Conservation (phyloP, 106 monocot genomes). For the Ottelia alismoides region DNA sequence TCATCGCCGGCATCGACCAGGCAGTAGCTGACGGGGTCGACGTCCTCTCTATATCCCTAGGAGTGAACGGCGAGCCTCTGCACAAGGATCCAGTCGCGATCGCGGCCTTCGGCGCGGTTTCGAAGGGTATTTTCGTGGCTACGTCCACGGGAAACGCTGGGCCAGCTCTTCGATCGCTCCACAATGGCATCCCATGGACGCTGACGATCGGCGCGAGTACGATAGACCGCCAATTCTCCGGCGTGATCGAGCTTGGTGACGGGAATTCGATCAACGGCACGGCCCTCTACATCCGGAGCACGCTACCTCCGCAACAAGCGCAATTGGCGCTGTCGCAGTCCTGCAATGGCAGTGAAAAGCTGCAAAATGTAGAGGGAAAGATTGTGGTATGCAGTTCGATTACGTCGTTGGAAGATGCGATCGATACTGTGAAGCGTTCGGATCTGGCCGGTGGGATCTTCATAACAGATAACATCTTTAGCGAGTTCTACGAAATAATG, state of each 20-base stretch:
- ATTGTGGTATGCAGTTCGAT: too few relatives aligned
- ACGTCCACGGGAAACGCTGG: constrained; percentile 59
- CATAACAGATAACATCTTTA: constrained; percentile 13
- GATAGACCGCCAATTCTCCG: constrained; percentile 42
- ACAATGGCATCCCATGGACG: constrained; percentile 66
- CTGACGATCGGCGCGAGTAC: constrained; percentile 53
- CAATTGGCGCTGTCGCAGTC: constrained; percentile 7
- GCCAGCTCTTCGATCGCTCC: constrained; percentile 20
- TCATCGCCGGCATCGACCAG: constrained; percentile 42
- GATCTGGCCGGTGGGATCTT: constrained; percentile 26
- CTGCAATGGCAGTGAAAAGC: constrained; percentile 9
- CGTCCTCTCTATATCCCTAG: constrained; percentile 59
- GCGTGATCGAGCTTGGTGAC: constrained; percentile 20
- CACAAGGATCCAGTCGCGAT: constrained; percentile 54
- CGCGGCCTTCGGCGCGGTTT: constrained; percentile 41
- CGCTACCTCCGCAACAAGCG: background rate
- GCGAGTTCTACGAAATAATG: constrained; percentile 9
- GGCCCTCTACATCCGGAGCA: constrained; percentile 30
- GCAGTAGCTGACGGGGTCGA: constrained; percentile 66
- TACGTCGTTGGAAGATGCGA: too few relatives aligned
- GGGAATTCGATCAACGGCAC: constrained; percentile 31
- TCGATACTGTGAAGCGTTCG: too few relatives aligned
- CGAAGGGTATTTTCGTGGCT: constrained; percentile 51
- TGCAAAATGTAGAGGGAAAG: too few relatives aligned
- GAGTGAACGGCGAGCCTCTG: constrained; percentile 28